Percentiles rank a stretch among this genome's conserved stretches.
Evolutionary conservation across 225 moss, liverwort and hornwort genomes (phyloP).

Genomic region (Asterella californica): DNA sequence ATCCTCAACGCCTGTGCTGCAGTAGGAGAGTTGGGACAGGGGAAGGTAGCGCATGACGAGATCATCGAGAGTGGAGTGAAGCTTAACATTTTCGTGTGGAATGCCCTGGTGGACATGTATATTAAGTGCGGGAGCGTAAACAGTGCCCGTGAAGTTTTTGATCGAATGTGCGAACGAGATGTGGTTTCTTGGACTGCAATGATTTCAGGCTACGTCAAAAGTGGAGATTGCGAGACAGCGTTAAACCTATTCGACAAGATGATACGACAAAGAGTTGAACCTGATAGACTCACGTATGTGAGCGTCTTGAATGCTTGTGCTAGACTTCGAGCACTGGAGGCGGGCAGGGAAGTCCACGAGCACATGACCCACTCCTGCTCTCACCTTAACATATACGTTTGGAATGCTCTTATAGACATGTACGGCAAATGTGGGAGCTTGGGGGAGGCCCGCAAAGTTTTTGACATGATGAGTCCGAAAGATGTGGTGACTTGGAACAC

Average conservation of each 20-base stretch:
- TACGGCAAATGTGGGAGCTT: constrained; percentile 19
- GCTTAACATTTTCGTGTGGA: constrained; percentile 14
- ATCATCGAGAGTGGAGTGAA: constrained; percentile 18
- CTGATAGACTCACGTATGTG: constrained; percentile 18
- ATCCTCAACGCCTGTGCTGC: constrained; percentile 16
- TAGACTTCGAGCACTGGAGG: background rate
- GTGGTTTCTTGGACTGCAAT: constrained; percentile 15
- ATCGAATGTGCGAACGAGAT: constrained; percentile 15
- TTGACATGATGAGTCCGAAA: background rate
- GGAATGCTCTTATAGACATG: constrained; percentile 20
- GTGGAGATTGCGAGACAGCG: constrained; percentile 3
- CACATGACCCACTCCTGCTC: background rate
- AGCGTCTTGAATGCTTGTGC: constrained; percentile 21
- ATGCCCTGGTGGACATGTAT: constrained; percentile 17
- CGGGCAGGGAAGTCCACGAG: constrained; percentile 12
- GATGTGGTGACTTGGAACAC: constrained; percentile 20
- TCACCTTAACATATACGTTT: constrained; percentile 7
- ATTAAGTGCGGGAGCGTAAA: constrained; percentile 24
- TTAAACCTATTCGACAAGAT: constrained; percentile 6
- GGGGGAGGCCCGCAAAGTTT: constrained; percentile 13
- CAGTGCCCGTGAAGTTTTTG: constrained; percentile 13
- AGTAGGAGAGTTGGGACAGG: background rate
- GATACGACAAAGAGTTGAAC: background rate
- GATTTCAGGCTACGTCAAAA: constrained; percentile 12
- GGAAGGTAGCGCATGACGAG: constrained; percentile 10